phyloP scores from a whole-genome alignment of 2,329 filamentous ascomycete species.

The Xylariomycetidae sp. region DNA sequence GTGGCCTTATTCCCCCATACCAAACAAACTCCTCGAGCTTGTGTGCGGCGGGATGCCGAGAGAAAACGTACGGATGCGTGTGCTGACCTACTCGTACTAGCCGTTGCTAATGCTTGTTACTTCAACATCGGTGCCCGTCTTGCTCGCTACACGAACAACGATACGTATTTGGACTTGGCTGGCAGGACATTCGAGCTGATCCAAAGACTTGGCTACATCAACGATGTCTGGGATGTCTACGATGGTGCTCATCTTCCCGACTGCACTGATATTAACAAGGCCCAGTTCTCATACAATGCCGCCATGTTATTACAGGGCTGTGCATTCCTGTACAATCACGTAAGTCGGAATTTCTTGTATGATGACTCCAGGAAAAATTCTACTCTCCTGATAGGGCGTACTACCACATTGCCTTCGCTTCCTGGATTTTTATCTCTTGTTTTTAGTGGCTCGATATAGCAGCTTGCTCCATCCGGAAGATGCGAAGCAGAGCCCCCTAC shows the following conservation, averaged over 20 bases:
- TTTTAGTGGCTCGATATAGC: too few species aligned
- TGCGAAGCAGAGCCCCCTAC: too few species aligned
- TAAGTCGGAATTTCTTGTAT: too few species aligned
- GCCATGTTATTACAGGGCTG: conserved; percentile 58
- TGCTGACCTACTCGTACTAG: too few species aligned
- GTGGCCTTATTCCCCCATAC: background rate
- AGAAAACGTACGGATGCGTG: too few species aligned
- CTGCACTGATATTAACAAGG: conserved; percentile 56
- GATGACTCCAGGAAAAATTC: too few species aligned
- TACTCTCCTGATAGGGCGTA: too few species aligned
- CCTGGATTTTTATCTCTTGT: too few species aligned
- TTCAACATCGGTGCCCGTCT: conserved; percentile 66
- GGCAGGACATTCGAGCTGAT: conserved; percentile 61
- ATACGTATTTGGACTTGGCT: conserved; percentile 60
- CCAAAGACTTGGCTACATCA: conserved; percentile 50
- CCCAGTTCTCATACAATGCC: conserved; percentile 65
- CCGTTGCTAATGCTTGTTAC: conserved; percentile 58
- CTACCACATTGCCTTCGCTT: too few species aligned
- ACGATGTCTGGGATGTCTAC: conserved; percentile 58
- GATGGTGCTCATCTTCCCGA: conserved; percentile 59
- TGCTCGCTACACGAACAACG: conserved; percentile 64
- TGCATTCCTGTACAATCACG: conserved; percentile 65
- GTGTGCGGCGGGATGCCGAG: background rate
- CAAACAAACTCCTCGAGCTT: too few species aligned
- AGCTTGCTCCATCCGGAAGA: too few species aligned